phyloP scores from a whole-genome alignment of 2,329 filamentous ascomycete species.

The Cercospora nicotianae region DNA sequence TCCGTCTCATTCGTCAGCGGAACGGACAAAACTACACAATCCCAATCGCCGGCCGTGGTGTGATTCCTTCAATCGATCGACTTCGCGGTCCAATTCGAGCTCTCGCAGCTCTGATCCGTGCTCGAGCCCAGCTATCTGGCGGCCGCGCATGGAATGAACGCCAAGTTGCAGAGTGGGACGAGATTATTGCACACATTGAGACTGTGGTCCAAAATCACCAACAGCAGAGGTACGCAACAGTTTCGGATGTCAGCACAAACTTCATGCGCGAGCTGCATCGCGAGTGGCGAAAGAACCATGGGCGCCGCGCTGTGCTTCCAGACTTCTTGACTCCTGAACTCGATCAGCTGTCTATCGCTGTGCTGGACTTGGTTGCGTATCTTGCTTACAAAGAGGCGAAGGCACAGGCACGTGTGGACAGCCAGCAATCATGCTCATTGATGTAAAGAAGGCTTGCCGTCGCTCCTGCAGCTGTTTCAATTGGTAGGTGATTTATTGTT shows the following conservation, averaged over 20 bases:
- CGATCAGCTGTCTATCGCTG: not conserved
- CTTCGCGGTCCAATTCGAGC: not conserved
- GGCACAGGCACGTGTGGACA: not conserved
- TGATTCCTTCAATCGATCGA: not conserved
- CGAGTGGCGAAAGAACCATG: not conserved
- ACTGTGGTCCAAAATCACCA: not conserved
- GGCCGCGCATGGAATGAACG: not conserved
- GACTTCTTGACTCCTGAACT: not conserved
- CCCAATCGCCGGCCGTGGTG: not conserved
- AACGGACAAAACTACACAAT: not conserved
- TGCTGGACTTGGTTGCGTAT: slow-evolving; percentile 2
- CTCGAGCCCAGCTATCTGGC: not conserved
- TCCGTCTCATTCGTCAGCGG: not conserved
- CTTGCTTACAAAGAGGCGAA: not conserved
- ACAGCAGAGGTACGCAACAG: not conserved
- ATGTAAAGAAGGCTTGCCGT: not conserved
- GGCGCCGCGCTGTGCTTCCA: not conserved
- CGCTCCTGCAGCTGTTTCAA: not conserved
- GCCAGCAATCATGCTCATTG: not conserved
- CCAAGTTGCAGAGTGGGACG: not conserved
- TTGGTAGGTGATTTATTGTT: not conserved
- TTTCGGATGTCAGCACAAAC: not conserved
- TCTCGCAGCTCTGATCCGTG: not conserved
- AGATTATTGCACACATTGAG: not conserved
- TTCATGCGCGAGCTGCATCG: not conserved